phyloP scores from a whole-genome alignment of 2,329 filamentous ascomycete genomes.

The Colletotrichum acutatum region DNA sequence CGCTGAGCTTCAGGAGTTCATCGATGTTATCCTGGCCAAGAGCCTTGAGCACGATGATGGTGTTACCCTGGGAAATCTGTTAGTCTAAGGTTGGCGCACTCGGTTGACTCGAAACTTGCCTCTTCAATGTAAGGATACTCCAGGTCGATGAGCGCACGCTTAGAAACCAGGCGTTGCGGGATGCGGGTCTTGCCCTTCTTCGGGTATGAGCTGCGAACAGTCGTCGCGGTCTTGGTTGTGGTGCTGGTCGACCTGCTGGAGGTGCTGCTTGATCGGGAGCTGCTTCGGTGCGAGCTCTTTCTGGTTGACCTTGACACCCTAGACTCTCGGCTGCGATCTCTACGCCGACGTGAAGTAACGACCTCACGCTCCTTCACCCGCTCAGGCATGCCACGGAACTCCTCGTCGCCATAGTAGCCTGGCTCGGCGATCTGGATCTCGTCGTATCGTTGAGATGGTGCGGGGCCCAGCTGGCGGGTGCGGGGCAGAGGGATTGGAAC shows the following conservation, averaged over 20 bases:
- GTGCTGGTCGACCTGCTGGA: slow-evolving; percentile 53
- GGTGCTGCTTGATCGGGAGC: slow-evolving; percentile 55
- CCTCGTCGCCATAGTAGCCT: slow-evolving; percentile 77
- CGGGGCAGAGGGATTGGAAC: slow-evolving; percentile 77
- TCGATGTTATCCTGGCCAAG: slow-evolving; percentile 93
- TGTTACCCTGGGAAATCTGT: slow-evolving; percentile 70
- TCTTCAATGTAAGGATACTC: slow-evolving; percentile 90
- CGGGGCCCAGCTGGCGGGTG: slow-evolving; percentile 67
- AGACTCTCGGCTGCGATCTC: slow-evolving; percentile 54
- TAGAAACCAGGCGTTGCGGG: slow-evolving; percentile 82
- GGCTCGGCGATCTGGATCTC: slow-evolving; percentile 76
- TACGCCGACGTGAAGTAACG: slow-evolving; percentile 59
- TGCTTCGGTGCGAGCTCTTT: slow-evolving; percentile 50
- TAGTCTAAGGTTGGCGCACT: background rate
- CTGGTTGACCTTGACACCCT: slow-evolving; percentile 53
- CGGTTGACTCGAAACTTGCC: slow-evolving; percentile 58
- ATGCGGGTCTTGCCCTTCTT: slow-evolving; percentile 92
- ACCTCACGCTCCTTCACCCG: slow-evolving; percentile 71
- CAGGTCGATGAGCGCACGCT: slow-evolving; percentile 83
- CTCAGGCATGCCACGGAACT: slow-evolving; percentile 72
- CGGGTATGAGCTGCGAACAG: slow-evolving; percentile 72
- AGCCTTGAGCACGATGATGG: slow-evolving; percentile 84
- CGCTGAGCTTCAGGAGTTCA: slow-evolving; percentile 84
- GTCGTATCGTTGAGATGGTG: slow-evolving; percentile 66
- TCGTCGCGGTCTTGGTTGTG: slow-evolving; percentile 61